Conservation (phyloP, 306 rosid genomes). For the Trifolium dubium region DNA sequence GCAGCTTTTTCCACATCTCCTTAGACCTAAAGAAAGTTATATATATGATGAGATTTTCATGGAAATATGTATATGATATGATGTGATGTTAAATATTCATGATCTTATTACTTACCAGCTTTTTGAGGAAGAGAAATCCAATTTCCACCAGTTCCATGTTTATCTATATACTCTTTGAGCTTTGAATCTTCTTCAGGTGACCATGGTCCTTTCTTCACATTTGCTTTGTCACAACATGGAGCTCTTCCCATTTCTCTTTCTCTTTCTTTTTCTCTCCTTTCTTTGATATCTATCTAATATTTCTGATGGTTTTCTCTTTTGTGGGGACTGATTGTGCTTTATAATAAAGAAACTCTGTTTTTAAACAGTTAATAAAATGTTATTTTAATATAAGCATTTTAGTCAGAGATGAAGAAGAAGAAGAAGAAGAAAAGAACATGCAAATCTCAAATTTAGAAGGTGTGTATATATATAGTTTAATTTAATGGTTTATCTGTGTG, state of each 20-base stretch:
- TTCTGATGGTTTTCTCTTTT: not conserved
- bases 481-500: slow-evolving; percentile 6
- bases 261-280: slow-evolving; percentile 18
- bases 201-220: slow-evolving; percentile 98
- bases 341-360: slow-evolving; percentile 46
- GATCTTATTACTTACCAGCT: slow-evolving; percentile 58
- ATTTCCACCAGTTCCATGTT: slow-evolving; percentile 88
- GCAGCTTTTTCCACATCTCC: slow-evolving; percentile 95
- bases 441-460: slow-evolving; percentile 49
- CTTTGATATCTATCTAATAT: not conserved
- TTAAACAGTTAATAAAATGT: slow-evolving; percentile 17
- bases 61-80: too few relatives aligned
- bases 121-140: slow-evolving; percentile 97
- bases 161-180: slow-evolving; percentile 78
- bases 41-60: not conserved
- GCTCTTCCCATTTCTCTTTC: slow-evolving; percentile 81
- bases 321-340: slow-evolving; percentile 43
- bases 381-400: slow-evolving; percentile 26
- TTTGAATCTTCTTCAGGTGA: slow-evolving; percentile 92
- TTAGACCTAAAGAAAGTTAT: slow-evolving; percentile 53
- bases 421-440: not conserved
- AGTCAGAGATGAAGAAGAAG: not conserved
- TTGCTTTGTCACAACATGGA: slow-evolving; percentile 98
- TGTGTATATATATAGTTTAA: slow-evolving; percentile 11
- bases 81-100: too few relatives aligned